Percentiles rank a stretch among this genome's conserved stretches.
These are phyloP conservation scores for Xylariaceae sp. DNA, from an alignment of 2,329 filamentous ascomycete genomes.

Conservation along the genomic window DNA sequence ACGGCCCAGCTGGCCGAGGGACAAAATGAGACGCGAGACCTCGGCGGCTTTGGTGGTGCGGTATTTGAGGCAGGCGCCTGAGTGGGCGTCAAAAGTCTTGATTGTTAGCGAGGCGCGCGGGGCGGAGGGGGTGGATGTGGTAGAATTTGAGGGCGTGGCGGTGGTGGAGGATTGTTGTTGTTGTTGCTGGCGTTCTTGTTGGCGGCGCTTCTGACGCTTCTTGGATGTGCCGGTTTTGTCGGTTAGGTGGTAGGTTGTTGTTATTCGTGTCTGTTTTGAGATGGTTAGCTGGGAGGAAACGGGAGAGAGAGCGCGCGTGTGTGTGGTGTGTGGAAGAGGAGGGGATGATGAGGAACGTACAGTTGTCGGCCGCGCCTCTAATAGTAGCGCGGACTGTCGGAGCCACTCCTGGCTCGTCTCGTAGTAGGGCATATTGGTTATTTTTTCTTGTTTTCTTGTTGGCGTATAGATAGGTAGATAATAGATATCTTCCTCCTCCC, in stretches of 20 bases:
- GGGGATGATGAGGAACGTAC: constrained; percentile 57
- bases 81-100: constrained; percentile 86
- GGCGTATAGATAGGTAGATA: no score
- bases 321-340: no score
- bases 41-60: constrained; percentile 89
- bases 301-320: background rate
- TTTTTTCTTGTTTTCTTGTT: background rate
- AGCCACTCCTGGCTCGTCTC: constrained; percentile 89
- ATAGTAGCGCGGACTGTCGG: constrained; percentile 81
- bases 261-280: constrained; percentile 76
- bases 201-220: constrained; percentile 24
- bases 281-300: constrained; percentile 23
- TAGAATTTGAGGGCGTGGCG: constrained; percentile 39
- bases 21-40: constrained; percentile 80
- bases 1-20: constrained; percentile 77
- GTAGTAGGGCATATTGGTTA: constrained; percentile 71
- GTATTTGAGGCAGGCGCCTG: constrained; percentile 88
- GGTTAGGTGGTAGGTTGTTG: constrained; percentile 85
- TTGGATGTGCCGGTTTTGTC: constrained; percentile 44
- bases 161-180: constrained; percentile 27
- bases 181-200: constrained; percentile 26
- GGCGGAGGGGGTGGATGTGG: constrained; percentile 25
- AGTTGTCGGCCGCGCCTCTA: constrained; percentile 84
- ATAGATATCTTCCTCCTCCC: background rate
- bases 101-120: constrained; percentile 76